phyloP scores from a whole-genome alignment of 257 asterid species.

The Ophiorrhiza pumila region DNA sequence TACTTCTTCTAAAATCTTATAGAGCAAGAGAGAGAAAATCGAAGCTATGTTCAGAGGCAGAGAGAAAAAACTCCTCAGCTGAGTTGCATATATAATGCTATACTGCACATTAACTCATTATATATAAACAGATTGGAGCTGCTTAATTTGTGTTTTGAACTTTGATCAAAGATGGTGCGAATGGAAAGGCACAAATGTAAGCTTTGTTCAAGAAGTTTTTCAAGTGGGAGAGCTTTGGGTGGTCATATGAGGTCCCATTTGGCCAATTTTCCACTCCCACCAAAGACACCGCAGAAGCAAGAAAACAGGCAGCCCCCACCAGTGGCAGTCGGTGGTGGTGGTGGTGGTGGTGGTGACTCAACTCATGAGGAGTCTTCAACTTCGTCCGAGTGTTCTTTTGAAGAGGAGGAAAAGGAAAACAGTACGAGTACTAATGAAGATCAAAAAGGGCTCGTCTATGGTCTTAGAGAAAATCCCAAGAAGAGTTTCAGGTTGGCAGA shows the following conservation, averaged over 20 bases:
- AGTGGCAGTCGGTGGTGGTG: not conserved
- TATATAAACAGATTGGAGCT: not conserved
- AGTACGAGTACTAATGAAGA: conserved; percentile 6
- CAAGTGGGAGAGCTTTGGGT: conserved; percentile 62
- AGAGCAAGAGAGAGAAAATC: conserved; percentile 22
- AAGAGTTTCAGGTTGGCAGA: conserved; percentile 34
- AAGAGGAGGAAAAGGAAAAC: conserved; percentile 16
- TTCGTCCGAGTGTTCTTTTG: conserved; percentile 28
- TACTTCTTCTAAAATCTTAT: conserved; percentile 24
- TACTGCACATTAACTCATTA: not conserved
- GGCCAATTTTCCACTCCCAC: conserved; percentile 51
- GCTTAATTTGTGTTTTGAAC: not conserved
- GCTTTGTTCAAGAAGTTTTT: conserved; percentile 49
- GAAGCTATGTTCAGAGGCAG: conserved; percentile 1
- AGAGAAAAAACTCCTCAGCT: not conserved
- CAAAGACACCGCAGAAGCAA: conserved; percentile 34
- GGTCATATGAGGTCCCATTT: conserved; percentile 75
- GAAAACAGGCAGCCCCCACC: conserved; percentile 16
- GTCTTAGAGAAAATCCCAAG: conserved; percentile 33
- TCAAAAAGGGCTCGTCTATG: conserved; percentile 17
- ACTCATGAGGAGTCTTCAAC: conserved; percentile 32
- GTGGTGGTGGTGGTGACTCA: conserved; percentile 18
- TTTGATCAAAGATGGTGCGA: conserved; percentile 15
- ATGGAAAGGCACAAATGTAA: conserved; percentile 54
- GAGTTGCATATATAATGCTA: conserved; percentile 1